Evolutionary conservation across 2,329 filamentous ascomycete species (phyloP).

Genomic region (Trichophyton schoenleinii): DNA sequence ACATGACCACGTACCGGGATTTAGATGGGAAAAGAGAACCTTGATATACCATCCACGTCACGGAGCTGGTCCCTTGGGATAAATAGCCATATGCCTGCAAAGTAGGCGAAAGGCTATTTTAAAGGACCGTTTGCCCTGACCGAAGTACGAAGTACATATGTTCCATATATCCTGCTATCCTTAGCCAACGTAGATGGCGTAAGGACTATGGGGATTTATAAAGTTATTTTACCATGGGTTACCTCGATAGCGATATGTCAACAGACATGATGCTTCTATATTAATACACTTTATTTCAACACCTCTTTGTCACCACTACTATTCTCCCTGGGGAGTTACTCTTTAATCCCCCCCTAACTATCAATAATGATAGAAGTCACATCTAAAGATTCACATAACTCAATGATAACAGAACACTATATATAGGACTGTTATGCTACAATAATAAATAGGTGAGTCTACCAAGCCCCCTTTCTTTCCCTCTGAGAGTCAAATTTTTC

Average conservation of each 20-base stretch:
- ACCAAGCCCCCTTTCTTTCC: not conserved
- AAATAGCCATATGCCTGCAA: not conserved
- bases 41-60: not conserved
- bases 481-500: not conserved
- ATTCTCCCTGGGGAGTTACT: too few species aligned
- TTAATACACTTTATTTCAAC: too few species aligned
- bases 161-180: not conserved
- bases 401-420: too few species aligned
- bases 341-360: too few species aligned
- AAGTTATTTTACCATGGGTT: too few species aligned
- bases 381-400: too few species aligned
- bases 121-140: not conserved
- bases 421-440: too few species aligned
- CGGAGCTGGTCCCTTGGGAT: not conserved
- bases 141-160: not conserved
- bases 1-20: not conserved
- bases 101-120: not conserved
- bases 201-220: not conserved
- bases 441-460: not conserved
- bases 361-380: too few species aligned
- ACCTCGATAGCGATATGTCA: too few species aligned
- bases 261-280: too few species aligned
- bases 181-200: not conserved
- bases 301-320: too few species aligned
- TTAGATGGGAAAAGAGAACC: too few species aligned